Evolutionary conservation across 306 rosid species (phyloP), one percentile per base, ranked within the genome.

Genomic region (Rosa chinensis): DNA sequence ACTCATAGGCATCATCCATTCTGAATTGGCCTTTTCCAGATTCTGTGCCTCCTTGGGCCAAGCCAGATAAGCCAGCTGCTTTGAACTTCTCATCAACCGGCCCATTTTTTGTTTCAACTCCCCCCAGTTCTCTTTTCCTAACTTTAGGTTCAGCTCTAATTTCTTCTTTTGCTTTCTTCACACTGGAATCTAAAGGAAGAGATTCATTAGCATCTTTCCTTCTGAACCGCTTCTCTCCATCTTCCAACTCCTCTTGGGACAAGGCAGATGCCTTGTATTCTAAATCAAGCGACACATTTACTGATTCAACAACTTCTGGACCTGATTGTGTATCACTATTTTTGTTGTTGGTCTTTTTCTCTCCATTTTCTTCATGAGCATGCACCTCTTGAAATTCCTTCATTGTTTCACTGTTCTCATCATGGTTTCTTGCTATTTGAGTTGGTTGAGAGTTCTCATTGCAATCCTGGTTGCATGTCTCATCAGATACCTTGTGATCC

Each of bases 351-450:
- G 70, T 52, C 58, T 70, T 75, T 44, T 23, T 66, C 79, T 53
- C 81, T 77, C 72, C 84, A 77, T 53, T 76, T 74, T 83, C 87
- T 70, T 50, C 85, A 69, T 59, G 86, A 76, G 82, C 78, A 78
- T 40, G 39, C 78, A 68, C 79, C 49, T 81, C 90, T 67, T 73
- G 78, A 70, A 86, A 50, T 67, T 70, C 78, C 72, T 76, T 80
- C 44, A 32, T 72, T 79, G 77, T 78, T 82, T 61, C 79, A 48
- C 77, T 64, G 80, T 77, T 71, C 86, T 86, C 79, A 83, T 80
- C 73, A 74, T 66, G 70, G 43, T 75, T 74, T 73, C 76, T 61
- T 43, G 81, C 59, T 58, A 79, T 69, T 48, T 76, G 85, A 63
- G 85, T 76, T 32, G 78, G 75, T 78, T 62, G 81, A 76, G 62